Base-by-base conservation (phyloP, 768 basidiomycete genomes). In the Hemileccinum impolitum region DNA sequence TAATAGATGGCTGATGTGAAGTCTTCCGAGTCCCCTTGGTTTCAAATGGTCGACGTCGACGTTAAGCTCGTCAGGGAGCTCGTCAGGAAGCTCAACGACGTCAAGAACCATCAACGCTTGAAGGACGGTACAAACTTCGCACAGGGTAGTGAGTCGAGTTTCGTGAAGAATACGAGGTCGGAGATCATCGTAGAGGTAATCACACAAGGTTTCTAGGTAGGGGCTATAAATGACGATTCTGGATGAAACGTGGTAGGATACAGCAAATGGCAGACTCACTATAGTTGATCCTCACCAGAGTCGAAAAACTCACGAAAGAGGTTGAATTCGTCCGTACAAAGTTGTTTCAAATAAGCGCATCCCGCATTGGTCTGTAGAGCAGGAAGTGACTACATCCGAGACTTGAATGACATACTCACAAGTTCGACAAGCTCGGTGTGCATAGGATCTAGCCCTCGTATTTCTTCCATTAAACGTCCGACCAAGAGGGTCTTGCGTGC, bases 81-180 rank as follows among this genome's bases (percentile, higher is more conserved):
- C 68, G 9, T 66, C 66, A 39, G 61, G 55, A 32, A 72, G 49
- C 10, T 70, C 67, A 0, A 80, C 72, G 15, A 89, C 75, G 61
- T 95, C 94, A 25, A 94, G 82, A 4, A 97, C 89, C 92, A 98
- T 97, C 36, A 98, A 75, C 0, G 94, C 95, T 63, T 94, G 90
- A 3, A 99, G 75, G 17, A 99, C 91, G 0, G 92, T 97, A 74
- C 95, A 99, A 21, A 97, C 91, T 65, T 94, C 90, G 63, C 94
- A 94, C 1, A 99, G 81, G 0, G 84, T 84, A 1, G 86, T 85
- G 39, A 99, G 79, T 5, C 87, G 82, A 0, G 87, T 85, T 61
- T 97, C 95, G 58, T 97, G 94, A 2, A 97, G 77, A 53, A 99
- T 97, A 5, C 94, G 84, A 6, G 95, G 96, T 1, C 95, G 87